These are phyloP conservation scores for Cryptococcus neoformans DNA, from an alignment of 1,284 basidiomycete genomes.

Conservation along the genomic window DNA sequence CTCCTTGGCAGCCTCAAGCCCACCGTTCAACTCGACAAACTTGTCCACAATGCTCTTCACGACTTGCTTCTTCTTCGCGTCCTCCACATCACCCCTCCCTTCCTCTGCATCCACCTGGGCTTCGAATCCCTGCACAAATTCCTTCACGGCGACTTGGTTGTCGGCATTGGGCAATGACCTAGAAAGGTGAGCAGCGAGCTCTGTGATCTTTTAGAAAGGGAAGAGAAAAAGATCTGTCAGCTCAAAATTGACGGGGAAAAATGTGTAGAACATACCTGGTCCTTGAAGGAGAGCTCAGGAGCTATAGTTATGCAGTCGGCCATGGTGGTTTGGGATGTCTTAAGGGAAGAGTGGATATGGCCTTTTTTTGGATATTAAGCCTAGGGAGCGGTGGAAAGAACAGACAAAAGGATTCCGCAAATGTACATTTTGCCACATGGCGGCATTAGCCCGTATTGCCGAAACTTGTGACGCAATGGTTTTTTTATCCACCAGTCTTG, in stretches of 20 bases:
- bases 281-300: conserved; percentile 81
- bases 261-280: conserved; percentile 62
- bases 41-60: conserved; percentile 37
- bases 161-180: conserved; percentile 62
- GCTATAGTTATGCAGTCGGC: conserved; percentile 80
- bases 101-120: conserved; percentile 57
- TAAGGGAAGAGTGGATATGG: neutral
- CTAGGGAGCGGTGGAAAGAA: too few relatives aligned
- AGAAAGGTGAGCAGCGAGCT: conserved; percentile 72
- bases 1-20: conserved; percentile 42
- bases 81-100: conserved; percentile 57
- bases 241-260: neutral
- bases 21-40: conserved; percentile 39
- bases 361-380: too few relatives aligned
- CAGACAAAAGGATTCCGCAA: too few relatives aligned
- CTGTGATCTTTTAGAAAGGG: too few relatives aligned
- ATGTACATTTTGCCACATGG: too few relatives aligned
- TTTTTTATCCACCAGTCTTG: too few relatives aligned
- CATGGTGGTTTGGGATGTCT: conserved; percentile 28
- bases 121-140: conserved; percentile 64
- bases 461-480: too few relatives aligned
- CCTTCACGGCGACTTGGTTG: conserved; percentile 61
- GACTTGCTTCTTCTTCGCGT: conserved; percentile 49
- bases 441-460: too few relatives aligned
- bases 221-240: conserved; percentile 52